These are phyloP conservation scores for Exophiala calicioides DNA, from an alignment of 2,329 filamentous ascomycete species.

Conservation along the genomic window DNA sequence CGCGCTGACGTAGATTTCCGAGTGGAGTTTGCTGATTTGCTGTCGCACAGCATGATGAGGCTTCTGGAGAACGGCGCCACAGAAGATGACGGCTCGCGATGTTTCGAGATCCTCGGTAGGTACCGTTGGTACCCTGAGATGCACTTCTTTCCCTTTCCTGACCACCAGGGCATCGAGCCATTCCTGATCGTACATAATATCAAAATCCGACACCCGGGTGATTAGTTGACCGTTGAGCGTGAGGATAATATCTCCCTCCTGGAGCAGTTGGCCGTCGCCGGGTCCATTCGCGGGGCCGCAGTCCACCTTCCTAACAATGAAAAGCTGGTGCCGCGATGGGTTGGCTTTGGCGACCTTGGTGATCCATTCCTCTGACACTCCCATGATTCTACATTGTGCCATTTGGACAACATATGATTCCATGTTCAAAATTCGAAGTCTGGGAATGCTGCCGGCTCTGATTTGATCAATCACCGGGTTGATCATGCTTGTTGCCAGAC, in stretches of 20 bases:
- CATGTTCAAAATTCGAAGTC: conserved; percentile 86
- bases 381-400: conserved; percentile 96
- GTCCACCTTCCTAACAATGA: conserved; percentile 93
- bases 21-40: conserved; percentile 94
- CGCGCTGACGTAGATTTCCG: conserved; percentile 92
- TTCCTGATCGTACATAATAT: conserved; percentile 93
- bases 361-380: conserved; percentile 94
- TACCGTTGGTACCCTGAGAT: conserved; percentile 77
- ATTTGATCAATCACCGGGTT: conserved; percentile 87
- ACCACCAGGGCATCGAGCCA: conserved; percentile 81
- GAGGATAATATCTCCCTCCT: conserved; percentile 90
- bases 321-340: conserved; percentile 89
- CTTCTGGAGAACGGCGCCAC: conserved; percentile 86
- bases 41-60: conserved; percentile 96
- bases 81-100: conserved; percentile 88
- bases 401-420: conserved; percentile 95
- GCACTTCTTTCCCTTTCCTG: conserved; percentile 77
- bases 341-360: conserved; percentile 84
- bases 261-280: conserved; percentile 57
- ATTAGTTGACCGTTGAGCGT: conserved; percentile 90
- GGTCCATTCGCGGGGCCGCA: conserved; percentile 53
- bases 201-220: conserved; percentile 87
- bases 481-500: conserved; percentile 82
- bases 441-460: conserved; percentile 74
- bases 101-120: conserved; percentile 90